Conservation (phyloP, 139 green algal species). For the Volvox africanus region DNA sequence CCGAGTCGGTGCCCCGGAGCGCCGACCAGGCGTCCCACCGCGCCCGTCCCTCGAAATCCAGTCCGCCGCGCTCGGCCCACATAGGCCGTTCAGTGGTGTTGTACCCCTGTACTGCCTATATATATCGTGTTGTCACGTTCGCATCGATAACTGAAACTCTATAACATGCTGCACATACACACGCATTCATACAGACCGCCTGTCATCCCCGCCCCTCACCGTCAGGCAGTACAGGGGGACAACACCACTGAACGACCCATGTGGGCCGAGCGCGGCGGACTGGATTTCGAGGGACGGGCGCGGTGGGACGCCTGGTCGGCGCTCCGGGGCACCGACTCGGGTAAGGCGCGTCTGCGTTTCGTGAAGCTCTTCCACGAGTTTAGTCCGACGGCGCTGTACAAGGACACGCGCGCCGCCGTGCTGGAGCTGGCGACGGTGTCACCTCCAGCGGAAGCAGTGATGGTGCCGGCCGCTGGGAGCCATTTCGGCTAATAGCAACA, state of each 20-base stretch:
- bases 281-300: slow-evolving; percentile 94
- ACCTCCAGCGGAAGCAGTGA: no score
- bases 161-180: no score
- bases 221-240: slow-evolving; percentile 84
- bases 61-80: slow-evolving; percentile 93
- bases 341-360: slow-evolving; percentile 84
- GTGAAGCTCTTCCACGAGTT: slow-evolving; percentile 89
- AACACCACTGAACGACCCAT: slow-evolving; percentile 85
- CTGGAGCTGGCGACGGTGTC: background rate
- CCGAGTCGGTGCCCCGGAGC: slow-evolving; percentile 76
- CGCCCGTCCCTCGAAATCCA: slow-evolving; percentile 94
- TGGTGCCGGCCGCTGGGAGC: background rate
- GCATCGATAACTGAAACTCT: no score
- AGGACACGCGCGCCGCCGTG: slow-evolving; percentile 68
- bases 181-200: background rate
- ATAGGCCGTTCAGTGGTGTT: slow-evolving; percentile 85
- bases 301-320: slow-evolving; percentile 89
- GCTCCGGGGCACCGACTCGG: slow-evolving; percentile 76
- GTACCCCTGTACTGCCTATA: slow-evolving; percentile 85
- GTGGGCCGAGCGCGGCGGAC: slow-evolving; percentile 93
- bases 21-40: slow-evolving; percentile 89
- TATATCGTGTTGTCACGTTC: no score
- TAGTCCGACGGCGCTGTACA: slow-evolving; percentile 76
- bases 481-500: background rate
- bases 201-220: background rate